Evolutionary conservation across 2,329 filamentous ascomycete genomes (phyloP).

Genomic region (Hortaea werneckii): DNA sequence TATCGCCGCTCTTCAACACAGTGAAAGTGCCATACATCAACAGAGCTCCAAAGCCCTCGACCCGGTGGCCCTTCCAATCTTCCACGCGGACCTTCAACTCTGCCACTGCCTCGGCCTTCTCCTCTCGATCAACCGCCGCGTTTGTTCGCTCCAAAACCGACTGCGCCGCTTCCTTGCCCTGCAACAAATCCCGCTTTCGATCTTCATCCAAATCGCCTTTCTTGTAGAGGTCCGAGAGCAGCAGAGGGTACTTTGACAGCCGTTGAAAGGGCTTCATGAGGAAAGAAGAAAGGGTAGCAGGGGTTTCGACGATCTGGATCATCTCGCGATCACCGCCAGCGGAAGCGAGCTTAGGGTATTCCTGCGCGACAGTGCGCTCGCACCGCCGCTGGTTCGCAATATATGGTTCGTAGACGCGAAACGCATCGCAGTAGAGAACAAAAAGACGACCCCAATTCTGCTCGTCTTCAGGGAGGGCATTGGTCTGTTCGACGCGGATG

Average conservation of each 20-base stretch:
- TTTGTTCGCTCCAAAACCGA: conserved; percentile 77
- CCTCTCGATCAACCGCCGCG: conserved; percentile 78
- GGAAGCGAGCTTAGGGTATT: conserved; percentile 75
- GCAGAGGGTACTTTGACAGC: conserved; percentile 83
- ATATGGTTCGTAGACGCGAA: conserved; percentile 91
- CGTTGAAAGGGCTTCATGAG: conserved; percentile 94
- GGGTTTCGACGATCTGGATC: conserved; percentile 69
- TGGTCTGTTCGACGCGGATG: conserved; percentile 91
- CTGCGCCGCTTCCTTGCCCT: conserved; percentile 72
- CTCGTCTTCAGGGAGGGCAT: conserved; percentile 62
- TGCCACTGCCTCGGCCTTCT: conserved; percentile 71
- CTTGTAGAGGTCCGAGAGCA: conserved; percentile 79
- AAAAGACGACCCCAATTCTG: conserved; percentile 98
- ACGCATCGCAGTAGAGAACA: conserved; percentile 70
- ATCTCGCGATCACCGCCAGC: conserved; percentile 55
- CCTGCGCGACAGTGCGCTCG: conserved; percentile 68
- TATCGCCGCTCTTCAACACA: conserved; percentile 57
- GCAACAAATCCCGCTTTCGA: conserved; percentile 59
- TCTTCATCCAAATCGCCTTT: conserved; percentile 65
- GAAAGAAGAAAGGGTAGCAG: conserved; percentile 82
- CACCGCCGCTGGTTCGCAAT: conserved; percentile 94
- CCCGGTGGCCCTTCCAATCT: conserved; percentile 90
- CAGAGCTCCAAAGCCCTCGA: conserved; percentile 84
- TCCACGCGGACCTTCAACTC: conserved; percentile 78
- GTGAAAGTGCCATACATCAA: conserved; percentile 84